Evolutionary conservation across 306 rosid species (phyloP).

Genomic region (Trifolium dubium): DNA sequence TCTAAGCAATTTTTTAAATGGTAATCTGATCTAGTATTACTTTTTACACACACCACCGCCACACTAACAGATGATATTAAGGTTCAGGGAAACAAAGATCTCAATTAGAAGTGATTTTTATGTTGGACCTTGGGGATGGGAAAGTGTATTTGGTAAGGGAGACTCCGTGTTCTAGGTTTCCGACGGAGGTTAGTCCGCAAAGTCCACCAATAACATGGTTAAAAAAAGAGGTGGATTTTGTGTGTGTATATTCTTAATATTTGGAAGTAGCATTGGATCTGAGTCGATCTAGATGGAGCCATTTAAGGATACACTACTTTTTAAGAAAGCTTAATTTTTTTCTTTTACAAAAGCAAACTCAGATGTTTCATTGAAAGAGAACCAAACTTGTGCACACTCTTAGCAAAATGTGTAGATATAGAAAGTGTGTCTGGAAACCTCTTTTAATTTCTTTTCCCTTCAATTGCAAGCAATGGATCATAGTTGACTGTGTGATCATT

Average conservation of each 20-base stretch:
- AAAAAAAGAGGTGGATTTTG: neutral
- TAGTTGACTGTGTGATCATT: slow-evolving; percentile 32
- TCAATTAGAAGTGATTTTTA: slow-evolving; percentile 8
- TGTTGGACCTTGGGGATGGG: neutral
- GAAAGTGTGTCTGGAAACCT: slow-evolving; percentile 5
- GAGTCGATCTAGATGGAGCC: neutral
- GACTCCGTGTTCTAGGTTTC: neutral
- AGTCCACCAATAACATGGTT: neutral
- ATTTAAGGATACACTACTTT: neutral
- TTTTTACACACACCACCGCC: neutral
- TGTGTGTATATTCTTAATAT: neutral
- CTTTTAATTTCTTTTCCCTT: slow-evolving; percentile 32
- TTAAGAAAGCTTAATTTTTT: neutral
- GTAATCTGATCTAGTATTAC: neutral
- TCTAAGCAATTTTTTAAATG: neutral
- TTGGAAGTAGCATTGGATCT: neutral
- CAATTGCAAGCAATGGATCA: slow-evolving; percentile 35
- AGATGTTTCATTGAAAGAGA: neutral
- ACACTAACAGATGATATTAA: too few species aligned
- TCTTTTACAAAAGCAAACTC: neutral
- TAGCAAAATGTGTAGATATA: neutral
- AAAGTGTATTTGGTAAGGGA: neutral
- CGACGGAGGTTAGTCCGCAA: neutral
- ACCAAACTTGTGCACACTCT: neutral
- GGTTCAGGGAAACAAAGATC: neutral